phyloP scores from a whole-genome alignment of 2,329 filamentous ascomycete species.

The Colletotrichum tamarilloi region DNA sequence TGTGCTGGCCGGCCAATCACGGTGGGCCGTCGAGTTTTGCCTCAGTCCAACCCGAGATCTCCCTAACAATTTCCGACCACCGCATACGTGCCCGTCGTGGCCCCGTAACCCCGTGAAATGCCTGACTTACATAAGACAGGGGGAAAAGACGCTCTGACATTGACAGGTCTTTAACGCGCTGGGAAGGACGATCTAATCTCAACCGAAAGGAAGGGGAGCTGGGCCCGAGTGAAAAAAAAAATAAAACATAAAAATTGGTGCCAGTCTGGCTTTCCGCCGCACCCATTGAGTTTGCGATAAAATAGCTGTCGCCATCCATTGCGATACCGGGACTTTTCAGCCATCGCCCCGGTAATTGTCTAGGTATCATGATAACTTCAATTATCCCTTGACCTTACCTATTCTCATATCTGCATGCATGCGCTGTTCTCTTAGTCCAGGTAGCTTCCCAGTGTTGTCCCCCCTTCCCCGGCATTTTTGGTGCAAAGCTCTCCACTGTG shows the following conservation, averaged over 20 bases:
- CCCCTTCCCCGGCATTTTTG: conserved; percentile 23
- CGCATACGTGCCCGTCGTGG: conserved; percentile 13
- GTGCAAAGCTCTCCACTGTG: conserved; percentile 26
- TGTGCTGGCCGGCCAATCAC: conserved; percentile 32
- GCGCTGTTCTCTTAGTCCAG: neutral
- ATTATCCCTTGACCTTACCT: neutral
- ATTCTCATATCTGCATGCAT: conserved; percentile 19
- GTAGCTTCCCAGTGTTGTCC: conserved; percentile 20
- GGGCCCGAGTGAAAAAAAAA: neutral
- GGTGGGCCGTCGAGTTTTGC: conserved; percentile 28
- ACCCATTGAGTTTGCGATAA: conserved; percentile 20
- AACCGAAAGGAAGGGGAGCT: neutral
- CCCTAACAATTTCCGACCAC: conserved; percentile 37
- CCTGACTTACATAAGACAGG: conserved; percentile 5
- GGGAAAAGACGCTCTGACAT: neutral
- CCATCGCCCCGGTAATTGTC: neutral
- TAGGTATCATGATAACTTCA: conserved; percentile 12
- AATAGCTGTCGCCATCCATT: neutral
- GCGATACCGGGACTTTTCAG: neutral
- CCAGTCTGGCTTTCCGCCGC: conserved; percentile 22
- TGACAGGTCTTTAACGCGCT: neutral
- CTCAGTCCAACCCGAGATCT: conserved; percentile 38
- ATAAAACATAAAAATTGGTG: conserved; percentile 9
- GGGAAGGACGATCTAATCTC: conserved; percentile 24
- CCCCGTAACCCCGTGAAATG: conserved; percentile 28